Base-by-base conservation (phyloP, 345 rosid species). In the Eucalyptus albens region DNA sequence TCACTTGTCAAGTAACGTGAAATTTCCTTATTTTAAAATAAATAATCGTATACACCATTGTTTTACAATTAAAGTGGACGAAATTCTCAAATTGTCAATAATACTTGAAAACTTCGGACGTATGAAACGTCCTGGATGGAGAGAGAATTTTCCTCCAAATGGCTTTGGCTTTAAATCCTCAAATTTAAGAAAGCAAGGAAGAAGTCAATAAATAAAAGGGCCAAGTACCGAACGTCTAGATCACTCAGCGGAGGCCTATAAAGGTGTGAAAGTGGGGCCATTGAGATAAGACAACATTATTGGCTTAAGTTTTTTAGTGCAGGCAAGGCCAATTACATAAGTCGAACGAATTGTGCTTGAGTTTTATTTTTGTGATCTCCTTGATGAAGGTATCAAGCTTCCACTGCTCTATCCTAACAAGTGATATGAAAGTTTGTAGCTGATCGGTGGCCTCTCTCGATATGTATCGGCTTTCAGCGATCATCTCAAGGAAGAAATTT, bases 381-480 rank as follows among this genome's bases (percentile, higher is more conserved):
- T 72, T 4, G 44, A 6, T 9, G 24, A 72, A 37, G 24, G 14
- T 9, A 37, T 5, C 8, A 4, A 6, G 26, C 11, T 69, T 69
- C 4, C 37, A 37, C 26, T 17, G 1, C 7, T 5, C 11, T 17
- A 10, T 33, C 7, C 44, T 11, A 9, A 9, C 14, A 19, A 72
- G 44, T 33, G 26, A 10, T 33, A 5, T 72, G 14, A 17, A 33
- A 72, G 24, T 33, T 2, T 8, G 11, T 3, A 6, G 6, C 6
- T 10, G 26, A 17, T 72, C 6, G 0, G 44, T 9, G 82, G 44
- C 11, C 81, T 19, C 26, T 33, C 26, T 9, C 26, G 2, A 33
- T 1, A 0, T 33, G 82, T 33, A 3, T 72, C 4, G 0, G 4
- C 44, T 72, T 19, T 72, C 14, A 33, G 6, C 1, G 1, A 72